These are phyloP conservation scores for Salvia rosmarinus DNA, from an alignment of 257 asterid genomes.

Conservation along the genomic window DNA sequence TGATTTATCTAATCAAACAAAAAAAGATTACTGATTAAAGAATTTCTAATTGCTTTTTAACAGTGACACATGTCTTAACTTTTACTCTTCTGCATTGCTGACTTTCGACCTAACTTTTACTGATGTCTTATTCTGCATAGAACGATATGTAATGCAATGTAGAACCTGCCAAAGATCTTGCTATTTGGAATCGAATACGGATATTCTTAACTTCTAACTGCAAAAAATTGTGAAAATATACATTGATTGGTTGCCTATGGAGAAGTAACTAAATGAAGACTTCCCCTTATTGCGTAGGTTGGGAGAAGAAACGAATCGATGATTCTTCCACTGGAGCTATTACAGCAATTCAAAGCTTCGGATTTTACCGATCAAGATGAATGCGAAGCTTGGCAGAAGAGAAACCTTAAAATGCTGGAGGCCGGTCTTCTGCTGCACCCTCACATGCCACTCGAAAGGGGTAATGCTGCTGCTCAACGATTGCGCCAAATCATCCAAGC, in stretches of 20 bases:
- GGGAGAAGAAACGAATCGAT: slow-evolving; percentile 78
- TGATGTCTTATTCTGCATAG: slow-evolving; percentile 24
- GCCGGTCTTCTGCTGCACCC: slow-evolving; percentile 97
- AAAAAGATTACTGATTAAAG: not conserved
- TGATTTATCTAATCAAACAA: slow-evolving; percentile 7
- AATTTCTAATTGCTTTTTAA: slow-evolving; percentile 27
- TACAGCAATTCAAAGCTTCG: slow-evolving; percentile 95
- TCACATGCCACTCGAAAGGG: slow-evolving; percentile 71
- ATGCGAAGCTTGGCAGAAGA: slow-evolving; percentile 89
- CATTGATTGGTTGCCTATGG: not conserved
- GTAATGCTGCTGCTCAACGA: slow-evolving; percentile 73
- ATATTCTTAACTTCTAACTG: not conserved
- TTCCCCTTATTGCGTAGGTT: slow-evolving; percentile 48
- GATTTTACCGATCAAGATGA: slow-evolving; percentile 89
- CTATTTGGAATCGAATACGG: not conserved
- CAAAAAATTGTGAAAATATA: slow-evolving; percentile 21
- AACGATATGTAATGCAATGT: slow-evolving; percentile 4
- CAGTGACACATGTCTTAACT: slow-evolving; percentile 29
- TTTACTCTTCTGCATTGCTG: slow-evolving; percentile 19
- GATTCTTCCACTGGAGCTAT: slow-evolving; percentile 92
- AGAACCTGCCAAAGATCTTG: slow-evolving; percentile 27
- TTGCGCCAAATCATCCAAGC: slow-evolving; percentile 75
- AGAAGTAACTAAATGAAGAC: slow-evolving; percentile 10
- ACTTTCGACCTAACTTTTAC: slow-evolving; percentile 29
- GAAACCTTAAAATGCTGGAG: slow-evolving; percentile 88